Percentiles rank a stretch among this genome's conserved stretches.
phyloP scores from a whole-genome alignment of 1,284 basidiomycete species.

The Cystobasidium slooffiae region DNA sequence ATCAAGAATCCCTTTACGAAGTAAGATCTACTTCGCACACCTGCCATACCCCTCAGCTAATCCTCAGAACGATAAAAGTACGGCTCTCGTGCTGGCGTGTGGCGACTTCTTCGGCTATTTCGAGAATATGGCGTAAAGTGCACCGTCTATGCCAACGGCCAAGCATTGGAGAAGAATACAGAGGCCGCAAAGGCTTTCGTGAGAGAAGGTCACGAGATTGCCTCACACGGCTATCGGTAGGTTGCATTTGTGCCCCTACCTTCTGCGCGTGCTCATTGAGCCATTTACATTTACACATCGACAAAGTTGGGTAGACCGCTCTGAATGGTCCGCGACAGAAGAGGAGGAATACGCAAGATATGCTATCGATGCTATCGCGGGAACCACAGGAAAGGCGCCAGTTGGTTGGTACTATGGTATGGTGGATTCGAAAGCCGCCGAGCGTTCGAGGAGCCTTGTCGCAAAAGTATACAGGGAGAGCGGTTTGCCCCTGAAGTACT shows the following conservation, averaged over 20 bases:
- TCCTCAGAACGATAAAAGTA: conserved; percentile 47
- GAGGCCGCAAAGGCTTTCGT: conserved; percentile 50
- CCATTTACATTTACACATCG: not conserved
- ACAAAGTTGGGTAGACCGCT: conserved; percentile 3
- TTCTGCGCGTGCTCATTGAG: not conserved
- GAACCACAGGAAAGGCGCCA: conserved; percentile 52
- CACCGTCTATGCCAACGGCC: conserved; percentile 53
- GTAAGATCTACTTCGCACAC: not conserved
- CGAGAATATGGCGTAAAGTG: conserved; percentile 52
- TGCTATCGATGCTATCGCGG: conserved; percentile 96
- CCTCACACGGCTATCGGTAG: conserved; percentile 52
- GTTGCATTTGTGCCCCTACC: conserved; percentile 8
- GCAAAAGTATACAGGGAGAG: conserved; percentile 13
- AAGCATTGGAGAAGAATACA: conserved; percentile 52
- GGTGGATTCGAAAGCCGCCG: conserved; percentile 3
- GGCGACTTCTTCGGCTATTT: conserved; percentile 52
- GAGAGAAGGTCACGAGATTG: conserved; percentile 53
- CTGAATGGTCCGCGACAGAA: not conserved
- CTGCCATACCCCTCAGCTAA: conserved; percentile 36
- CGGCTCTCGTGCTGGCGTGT: conserved; percentile 52
- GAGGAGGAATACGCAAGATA: conserved; percentile 98
- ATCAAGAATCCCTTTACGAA: conserved; percentile 5
- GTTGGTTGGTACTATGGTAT: conserved; percentile 13
- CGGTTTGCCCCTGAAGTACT: conserved; percentile 4
- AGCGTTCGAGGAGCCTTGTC: conserved; percentile 56